A percentile compares a stretch with the other conserved stretches of the same genome.
These are phyloP conservation scores for Ephemerocybe angulata DNA, from an alignment of 768 basidiomycete species.

Conservation along the genomic window DNA sequence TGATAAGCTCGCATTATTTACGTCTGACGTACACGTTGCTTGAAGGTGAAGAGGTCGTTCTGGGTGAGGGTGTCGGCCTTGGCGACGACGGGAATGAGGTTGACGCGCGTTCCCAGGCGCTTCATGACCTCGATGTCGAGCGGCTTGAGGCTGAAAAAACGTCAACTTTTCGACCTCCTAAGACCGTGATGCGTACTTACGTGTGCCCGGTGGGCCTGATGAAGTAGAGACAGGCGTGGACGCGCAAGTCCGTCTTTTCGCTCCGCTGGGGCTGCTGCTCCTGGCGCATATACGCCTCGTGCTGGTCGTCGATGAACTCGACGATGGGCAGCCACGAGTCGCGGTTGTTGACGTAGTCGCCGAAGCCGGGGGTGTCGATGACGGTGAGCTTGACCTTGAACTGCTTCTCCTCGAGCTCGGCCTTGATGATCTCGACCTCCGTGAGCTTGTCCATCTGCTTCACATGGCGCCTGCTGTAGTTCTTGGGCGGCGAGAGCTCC, in stretches of 20 bases:
- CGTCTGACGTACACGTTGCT: conserved; percentile 71
- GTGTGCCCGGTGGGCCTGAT: conserved; percentile 94
- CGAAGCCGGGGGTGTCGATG: conserved; percentile 98
- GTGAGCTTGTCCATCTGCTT: conserved; percentile 99
- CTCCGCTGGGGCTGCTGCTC: conserved; percentile 96
- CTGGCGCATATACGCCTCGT: conserved; percentile 94
- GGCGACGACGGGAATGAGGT: conserved; percentile 95
- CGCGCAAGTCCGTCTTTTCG: conserved; percentile 92
- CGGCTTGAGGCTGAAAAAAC: conserved; percentile 72
- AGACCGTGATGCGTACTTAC: too few relatives aligned
- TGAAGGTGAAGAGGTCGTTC: conserved; percentile 86
- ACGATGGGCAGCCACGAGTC: conserved; percentile 98
- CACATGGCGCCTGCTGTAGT: conserved; percentile 82
- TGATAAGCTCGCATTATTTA: conserved; percentile 13
- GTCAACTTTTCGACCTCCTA: too few relatives aligned
- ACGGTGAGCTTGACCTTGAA: conserved; percentile 99
- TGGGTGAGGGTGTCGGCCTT: conserved; percentile 98
- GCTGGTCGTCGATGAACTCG: conserved; percentile 96
- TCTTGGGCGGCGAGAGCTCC: conserved; percentile 88
- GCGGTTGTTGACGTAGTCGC: conserved; percentile 99
- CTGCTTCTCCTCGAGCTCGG: conserved; percentile 96
- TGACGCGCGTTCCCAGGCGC: conserved; percentile 94
- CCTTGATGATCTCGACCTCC: conserved; percentile 98
- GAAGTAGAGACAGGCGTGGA: conserved; percentile 97
- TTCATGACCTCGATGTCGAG: conserved; percentile 99